Evolutionary conservation across 805 yeast genomes (phyloP).

Genomic region (Schizosaccharomyces cryophilus): DNA sequence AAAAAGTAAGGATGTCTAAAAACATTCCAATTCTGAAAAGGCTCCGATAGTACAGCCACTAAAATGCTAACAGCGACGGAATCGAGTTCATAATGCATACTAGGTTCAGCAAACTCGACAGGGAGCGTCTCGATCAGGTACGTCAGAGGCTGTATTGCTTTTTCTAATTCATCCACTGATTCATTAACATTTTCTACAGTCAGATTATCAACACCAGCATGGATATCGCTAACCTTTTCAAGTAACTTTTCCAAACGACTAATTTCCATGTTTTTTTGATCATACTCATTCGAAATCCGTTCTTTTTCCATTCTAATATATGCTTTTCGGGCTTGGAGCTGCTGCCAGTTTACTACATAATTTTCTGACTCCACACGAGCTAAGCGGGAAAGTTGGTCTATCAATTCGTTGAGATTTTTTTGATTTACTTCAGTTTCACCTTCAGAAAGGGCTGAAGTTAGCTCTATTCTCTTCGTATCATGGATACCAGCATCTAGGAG

Average conservation of each 20-base stretch:
- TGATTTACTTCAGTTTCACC: not conserved
- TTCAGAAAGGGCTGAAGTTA: not conserved
- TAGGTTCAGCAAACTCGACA: not conserved
- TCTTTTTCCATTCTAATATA: constrained; percentile 4
- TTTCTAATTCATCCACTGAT: not conserved
- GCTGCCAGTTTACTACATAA: constrained; percentile 9
- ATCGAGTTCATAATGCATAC: not conserved
- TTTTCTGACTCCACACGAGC: constrained; percentile 8
- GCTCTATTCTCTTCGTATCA: constrained; percentile 6
- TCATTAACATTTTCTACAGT: not conserved
- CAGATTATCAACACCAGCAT: too few relatives aligned
- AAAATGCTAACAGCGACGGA: not conserved
- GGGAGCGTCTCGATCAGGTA: not conserved
- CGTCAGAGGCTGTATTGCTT: not conserved
- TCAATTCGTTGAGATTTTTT: not conserved
- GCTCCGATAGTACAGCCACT: constrained; percentile 8
- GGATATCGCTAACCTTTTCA: not conserved
- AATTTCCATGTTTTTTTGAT: constrained; percentile 5
- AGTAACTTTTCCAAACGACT: constrained; percentile 5
- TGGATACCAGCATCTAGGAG: constrained; percentile 11
- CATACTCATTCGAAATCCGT: constrained; percentile 5
- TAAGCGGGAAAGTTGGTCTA: constrained; percentile 5
- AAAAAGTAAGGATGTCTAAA: constrained; percentile 14
- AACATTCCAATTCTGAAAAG: constrained; percentile 18
- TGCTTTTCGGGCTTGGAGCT: constrained; percentile 6